Conservation (phyloP, 768 basidiomycete genomes). For the Suillus americanus region DNA sequence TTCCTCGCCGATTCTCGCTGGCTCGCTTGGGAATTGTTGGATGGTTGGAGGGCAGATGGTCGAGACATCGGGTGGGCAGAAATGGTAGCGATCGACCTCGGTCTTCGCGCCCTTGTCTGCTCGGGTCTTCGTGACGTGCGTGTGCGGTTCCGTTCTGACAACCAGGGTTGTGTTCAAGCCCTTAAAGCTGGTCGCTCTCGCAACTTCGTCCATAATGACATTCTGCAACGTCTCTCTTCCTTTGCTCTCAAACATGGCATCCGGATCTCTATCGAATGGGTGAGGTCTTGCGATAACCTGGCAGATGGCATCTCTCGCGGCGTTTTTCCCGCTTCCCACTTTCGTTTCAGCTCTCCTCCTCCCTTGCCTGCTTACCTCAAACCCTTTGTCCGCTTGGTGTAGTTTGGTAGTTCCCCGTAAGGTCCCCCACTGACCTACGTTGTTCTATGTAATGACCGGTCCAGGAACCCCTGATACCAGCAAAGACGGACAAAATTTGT, state of each 20-base stretch:
- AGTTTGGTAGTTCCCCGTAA: not conserved
- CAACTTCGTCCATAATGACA: not conserved
- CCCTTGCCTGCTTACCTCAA: slow-evolving; percentile 8
- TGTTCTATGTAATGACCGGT: not conserved
- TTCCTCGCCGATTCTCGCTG: slow-evolving; percentile 34
- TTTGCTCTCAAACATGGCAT: slow-evolving; percentile 4
- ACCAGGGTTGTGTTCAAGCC: slow-evolving; percentile 35
- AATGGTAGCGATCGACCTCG: slow-evolving; percentile 44
- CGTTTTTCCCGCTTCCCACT: slow-evolving; percentile 14
- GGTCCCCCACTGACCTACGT: not conserved
- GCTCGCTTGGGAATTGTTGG: slow-evolving; percentile 39
- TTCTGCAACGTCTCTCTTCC: slow-evolving; percentile 2
- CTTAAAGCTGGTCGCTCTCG: slow-evolving; percentile 5
- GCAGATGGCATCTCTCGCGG: slow-evolving; percentile 41
- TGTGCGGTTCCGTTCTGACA: slow-evolving; percentile 40
- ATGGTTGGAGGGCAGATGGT: slow-evolving; percentile 28
- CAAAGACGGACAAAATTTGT: not conserved
- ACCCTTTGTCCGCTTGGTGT: not conserved
- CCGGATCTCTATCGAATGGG: slow-evolving; percentile 6
- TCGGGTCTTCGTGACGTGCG: slow-evolving; percentile 19
- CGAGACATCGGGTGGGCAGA: slow-evolving; percentile 45
- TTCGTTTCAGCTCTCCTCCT: slow-evolving; percentile 12
- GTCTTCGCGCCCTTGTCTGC: slow-evolving; percentile 31
- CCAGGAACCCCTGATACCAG: not conserved
- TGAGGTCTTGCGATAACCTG: slow-evolving; percentile 28